Percentiles rank a stretch among this genome's conserved stretches.
phyloP scores from a whole-genome alignment of 2,329 filamentous ascomycete genomes.

The Aphanocladium album region DNA sequence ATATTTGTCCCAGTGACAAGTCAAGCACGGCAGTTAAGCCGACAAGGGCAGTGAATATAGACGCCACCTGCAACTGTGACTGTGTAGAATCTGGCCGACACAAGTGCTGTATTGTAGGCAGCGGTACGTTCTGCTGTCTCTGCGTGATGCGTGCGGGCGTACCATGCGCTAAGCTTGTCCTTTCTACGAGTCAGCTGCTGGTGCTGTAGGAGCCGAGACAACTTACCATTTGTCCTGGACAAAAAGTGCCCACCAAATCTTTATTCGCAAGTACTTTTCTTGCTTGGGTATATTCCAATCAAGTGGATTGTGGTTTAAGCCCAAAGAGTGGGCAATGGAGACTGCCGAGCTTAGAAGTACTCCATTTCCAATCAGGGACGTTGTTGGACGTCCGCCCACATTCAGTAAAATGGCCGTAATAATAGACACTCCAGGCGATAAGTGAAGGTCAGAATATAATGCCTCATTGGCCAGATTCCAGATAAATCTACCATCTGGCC shows the following conservation, averaged over 20 bases:
- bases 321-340: conserved; percentile 48
- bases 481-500: conserved; percentile 52
- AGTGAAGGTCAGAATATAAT: conserved; percentile 54
- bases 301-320: conserved; percentile 48
- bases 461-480: conserved; percentile 59
- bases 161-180: conserved; percentile 48
- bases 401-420: conserved; percentile 55
- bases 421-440: conserved; percentile 53
- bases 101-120: conserved; percentile 33
- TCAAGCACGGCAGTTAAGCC: conserved; percentile 37
- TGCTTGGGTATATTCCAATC: conserved; percentile 47
- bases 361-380: conserved; percentile 54
- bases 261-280: conserved; percentile 47
- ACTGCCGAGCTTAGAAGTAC: conserved; percentile 46
- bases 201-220: not conserved
- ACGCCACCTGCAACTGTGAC: conserved; percentile 23
- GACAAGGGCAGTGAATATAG: conserved; percentile 41
- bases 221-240: conserved; percentile 51
- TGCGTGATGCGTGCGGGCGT: conserved; percentile 45
- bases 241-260: conserved; percentile 52
- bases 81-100: conserved; percentile 19
- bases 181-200: conserved; percentile 17
- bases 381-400: conserved; percentile 54
- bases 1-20: conserved; percentile 28
- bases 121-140: conserved; percentile 44